Conservation (phyloP, 768 basidiomycete genomes). For the Leccinum longicurvipes region DNA sequence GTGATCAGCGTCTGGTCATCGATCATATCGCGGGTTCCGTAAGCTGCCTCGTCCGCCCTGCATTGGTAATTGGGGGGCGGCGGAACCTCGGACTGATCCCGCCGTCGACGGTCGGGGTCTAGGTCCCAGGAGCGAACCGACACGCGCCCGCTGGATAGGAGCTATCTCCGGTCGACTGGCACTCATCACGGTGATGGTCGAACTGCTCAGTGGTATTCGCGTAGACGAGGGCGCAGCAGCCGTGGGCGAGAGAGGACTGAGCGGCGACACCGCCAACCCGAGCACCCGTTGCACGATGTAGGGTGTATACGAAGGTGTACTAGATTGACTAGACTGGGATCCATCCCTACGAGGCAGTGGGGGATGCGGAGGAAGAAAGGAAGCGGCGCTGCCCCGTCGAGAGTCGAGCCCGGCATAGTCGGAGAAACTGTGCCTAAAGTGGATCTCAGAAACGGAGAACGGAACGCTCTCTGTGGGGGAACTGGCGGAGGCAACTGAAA, state of each 20-base stretch:
- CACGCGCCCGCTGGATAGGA: slow-evolving; percentile 6
- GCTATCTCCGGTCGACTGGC: not conserved
- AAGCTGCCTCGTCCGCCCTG: slow-evolving; percentile 27
- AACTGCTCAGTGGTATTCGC: not conserved
- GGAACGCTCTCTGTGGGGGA: slow-evolving; percentile 60
- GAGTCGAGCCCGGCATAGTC: slow-evolving; percentile 31
- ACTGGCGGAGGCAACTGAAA: slow-evolving; percentile 29
- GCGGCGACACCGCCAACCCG: slow-evolving; percentile 24
- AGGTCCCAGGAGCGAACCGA: slow-evolving; percentile 28
- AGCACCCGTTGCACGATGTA: slow-evolving; percentile 34
- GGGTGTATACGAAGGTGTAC: slow-evolving; percentile 11
- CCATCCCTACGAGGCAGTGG: slow-evolving; percentile 32
- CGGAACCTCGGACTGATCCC: slow-evolving; percentile 19
- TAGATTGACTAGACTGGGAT: slow-evolving; percentile 21
- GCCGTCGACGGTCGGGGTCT: slow-evolving; percentile 24
- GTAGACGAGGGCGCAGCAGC: not conserved
- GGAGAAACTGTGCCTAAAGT: slow-evolving; percentile 43
- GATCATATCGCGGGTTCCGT: slow-evolving; percentile 14
- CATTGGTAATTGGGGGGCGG: slow-evolving; percentile 28
- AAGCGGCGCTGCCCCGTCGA: slow-evolving; percentile 32
- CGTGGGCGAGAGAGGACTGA: slow-evolving; percentile 13
- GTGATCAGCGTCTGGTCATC: not conserved
- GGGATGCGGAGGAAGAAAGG: slow-evolving; percentile 42
- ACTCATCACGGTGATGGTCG: not conserved
- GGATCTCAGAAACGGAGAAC: slow-evolving; percentile 51